Percentiles rank a stretch among this genome's conserved stretches.
These are phyloP conservation scores for Aspergillus luchuensis DNA, from an alignment of 2,329 filamentous ascomycete genomes.

Conservation along the genomic window DNA sequence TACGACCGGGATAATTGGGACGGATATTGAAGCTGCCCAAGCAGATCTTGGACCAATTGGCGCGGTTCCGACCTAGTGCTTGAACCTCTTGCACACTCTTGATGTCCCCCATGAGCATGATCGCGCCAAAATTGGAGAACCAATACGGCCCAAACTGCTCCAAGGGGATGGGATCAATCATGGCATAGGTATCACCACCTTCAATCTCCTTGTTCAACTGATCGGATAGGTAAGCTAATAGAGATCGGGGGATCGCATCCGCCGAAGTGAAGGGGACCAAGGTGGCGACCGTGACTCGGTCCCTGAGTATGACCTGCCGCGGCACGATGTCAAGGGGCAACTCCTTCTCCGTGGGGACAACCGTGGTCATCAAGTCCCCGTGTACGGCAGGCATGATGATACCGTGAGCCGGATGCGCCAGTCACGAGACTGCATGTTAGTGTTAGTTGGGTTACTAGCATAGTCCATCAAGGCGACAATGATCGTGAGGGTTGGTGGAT, in stretches of 20 bases:
- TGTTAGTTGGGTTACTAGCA: conserved; percentile 30
- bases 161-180: conserved; percentile 74
- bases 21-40: conserved; percentile 93
- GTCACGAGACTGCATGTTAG: conserved; percentile 40
- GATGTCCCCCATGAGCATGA: conserved; percentile 82
- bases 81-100: conserved; percentile 60
- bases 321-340: conserved; percentile 70
- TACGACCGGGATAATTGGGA: conserved; percentile 88
- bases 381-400: conserved; percentile 41
- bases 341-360: conserved; percentile 41
- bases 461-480: background rate
- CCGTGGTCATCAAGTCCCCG: conserved; percentile 35
- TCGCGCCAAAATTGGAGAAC: conserved; percentile 86
- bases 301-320: conserved; percentile 77
- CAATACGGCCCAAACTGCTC: conserved; percentile 79
- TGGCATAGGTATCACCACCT: conserved; percentile 88
- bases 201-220: conserved; percentile 90
- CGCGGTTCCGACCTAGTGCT: conserved; percentile 54
- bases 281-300: conserved; percentile 80
- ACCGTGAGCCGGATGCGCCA: conserved; percentile 27
- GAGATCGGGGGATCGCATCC: conserved; percentile 71
- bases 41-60: conserved; percentile 78
- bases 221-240: conserved; percentile 76
- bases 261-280: conserved; percentile 80
- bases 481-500: background rate